Percentiles rank a stretch among this genome's conserved stretches.
These are phyloP conservation scores for Herpetospermum pedunculosum DNA, from an alignment of 306 rosid genomes.

Conservation along the genomic window DNA sequence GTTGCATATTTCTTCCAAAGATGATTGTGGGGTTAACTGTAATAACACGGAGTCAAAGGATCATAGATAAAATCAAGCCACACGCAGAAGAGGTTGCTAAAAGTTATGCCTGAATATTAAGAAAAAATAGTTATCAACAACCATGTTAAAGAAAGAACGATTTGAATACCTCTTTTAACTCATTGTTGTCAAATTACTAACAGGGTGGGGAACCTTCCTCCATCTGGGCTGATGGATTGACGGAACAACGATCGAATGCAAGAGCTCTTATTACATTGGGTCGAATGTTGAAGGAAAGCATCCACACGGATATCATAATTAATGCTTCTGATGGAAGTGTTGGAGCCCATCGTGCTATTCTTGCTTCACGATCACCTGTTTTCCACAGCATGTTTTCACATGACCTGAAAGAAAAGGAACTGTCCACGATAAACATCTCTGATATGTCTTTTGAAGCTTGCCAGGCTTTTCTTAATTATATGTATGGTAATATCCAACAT, in stretches of 20 bases:
- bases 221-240: constrained; percentile 60
- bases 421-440: constrained; percentile 61
- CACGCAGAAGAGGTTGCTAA: neutral
- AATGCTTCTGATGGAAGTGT: constrained; percentile 75
- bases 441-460: constrained; percentile 87
- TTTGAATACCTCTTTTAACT: neutral
- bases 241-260: constrained; percentile 46
- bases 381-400: constrained; percentile 91
- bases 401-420: constrained; percentile 77
- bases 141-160: neutral
- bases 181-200: neutral
- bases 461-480: constrained; percentile 62
- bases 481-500: constrained; percentile 65
- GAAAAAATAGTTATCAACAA: neutral
- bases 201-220: constrained; percentile 80
- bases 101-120: neutral
- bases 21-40: neutral
- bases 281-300: constrained; percentile 70
- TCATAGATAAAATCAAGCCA: neutral
- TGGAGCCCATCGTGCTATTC: constrained; percentile 87
- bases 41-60: neutral
- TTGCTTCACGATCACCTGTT: constrained; percentile 82
- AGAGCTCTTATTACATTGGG: constrained; percentile 58
- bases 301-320: constrained; percentile 80
- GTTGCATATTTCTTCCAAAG: neutral